Percentiles rank a stretch among this genome's conserved stretches.
phyloP scores from a whole-genome alignment of 768 basidiomycete genomes.

The Amanita molliuscula region DNA sequence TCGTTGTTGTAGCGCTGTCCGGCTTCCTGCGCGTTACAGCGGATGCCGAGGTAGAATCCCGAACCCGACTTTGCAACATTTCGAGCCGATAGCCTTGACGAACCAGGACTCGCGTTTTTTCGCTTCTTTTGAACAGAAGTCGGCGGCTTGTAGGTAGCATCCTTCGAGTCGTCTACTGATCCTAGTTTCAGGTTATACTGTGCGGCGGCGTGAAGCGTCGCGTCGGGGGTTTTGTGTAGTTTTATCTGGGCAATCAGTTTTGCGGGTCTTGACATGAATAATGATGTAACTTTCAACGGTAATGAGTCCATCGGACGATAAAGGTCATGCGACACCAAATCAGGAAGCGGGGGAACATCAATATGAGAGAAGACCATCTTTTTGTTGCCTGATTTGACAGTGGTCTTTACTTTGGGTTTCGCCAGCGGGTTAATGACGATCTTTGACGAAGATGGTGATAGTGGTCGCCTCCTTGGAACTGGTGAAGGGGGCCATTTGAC shows the following conservation, averaged over 20 bases:
- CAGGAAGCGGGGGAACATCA: slow-evolving; percentile 14
- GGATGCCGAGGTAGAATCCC: neutral
- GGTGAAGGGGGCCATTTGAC: too few species aligned
- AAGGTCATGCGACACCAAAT: slow-evolving; percentile 4
- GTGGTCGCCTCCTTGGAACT: neutral
- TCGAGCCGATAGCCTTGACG: neutral
- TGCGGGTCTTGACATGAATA: neutral
- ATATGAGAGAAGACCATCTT: slow-evolving; percentile 14
- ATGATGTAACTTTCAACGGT: neutral
- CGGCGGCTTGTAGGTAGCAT: neutral
- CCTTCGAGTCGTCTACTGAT: neutral
- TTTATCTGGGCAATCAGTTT: neutral
- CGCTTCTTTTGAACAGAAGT: neutral
- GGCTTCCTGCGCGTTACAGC: neutral
- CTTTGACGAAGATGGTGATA: neutral
- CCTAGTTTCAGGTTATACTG: neutral
- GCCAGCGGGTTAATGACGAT: neutral
- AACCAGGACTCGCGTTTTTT: neutral
- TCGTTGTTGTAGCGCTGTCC: neutral
- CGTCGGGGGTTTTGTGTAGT: neutral
- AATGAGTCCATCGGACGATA: slow-evolving; percentile 10
- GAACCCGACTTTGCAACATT: neutral
- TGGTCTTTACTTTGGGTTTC: neutral
- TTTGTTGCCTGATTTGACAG: neutral
- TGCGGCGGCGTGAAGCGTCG: neutral